Evolutionary conservation across 2,329 filamentous ascomycete species (phyloP).

Genomic region (Berkeleyomyces rouxiae): DNA sequence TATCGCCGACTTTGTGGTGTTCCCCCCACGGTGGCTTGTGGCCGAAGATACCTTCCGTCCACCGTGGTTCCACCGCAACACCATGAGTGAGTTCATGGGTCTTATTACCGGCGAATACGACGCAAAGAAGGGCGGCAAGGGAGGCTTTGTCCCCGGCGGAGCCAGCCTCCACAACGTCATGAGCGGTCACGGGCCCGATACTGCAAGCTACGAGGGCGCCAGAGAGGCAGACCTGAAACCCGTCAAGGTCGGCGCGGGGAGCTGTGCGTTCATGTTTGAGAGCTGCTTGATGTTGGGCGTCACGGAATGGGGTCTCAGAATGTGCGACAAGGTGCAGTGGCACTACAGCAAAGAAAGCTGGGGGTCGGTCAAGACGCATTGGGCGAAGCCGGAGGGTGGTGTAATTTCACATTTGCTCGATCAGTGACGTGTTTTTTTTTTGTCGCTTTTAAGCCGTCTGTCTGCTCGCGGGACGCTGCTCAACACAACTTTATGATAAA

Average conservation of each 20-base stretch:
- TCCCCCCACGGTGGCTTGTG: constrained; percentile 55
- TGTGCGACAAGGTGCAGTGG: constrained; percentile 43
- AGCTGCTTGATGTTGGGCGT: constrained; percentile 54
- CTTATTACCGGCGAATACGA: constrained; percentile 43
- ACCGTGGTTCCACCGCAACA: constrained; percentile 57
- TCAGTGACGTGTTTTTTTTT: neutral
- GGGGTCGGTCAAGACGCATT: constrained; percentile 49
- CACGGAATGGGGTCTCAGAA: constrained; percentile 48
- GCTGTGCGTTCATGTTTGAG: constrained; percentile 55
- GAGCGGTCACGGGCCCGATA: constrained; percentile 49
- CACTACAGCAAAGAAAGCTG: constrained; percentile 72
- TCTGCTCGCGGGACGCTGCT: neutral
- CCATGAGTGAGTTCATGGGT: constrained; percentile 49
- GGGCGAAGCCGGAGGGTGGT: constrained; percentile 27
- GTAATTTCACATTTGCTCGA: neutral
- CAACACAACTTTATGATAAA: neutral
- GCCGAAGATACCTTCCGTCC: constrained; percentile 53
- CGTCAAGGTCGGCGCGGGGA: constrained; percentile 40
- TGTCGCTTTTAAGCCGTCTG: neutral
- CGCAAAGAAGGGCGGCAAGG: constrained; percentile 37
- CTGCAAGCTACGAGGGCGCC: constrained; percentile 38
- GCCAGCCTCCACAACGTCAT: constrained; percentile 53
- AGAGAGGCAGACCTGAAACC: constrained; percentile 37
- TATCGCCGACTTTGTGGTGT: constrained; percentile 55
- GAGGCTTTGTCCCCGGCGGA: constrained; percentile 42